phyloP scores from a whole-genome alignment of 2,329 filamentous ascomycete species.

The Colletotrichum navitas region DNA sequence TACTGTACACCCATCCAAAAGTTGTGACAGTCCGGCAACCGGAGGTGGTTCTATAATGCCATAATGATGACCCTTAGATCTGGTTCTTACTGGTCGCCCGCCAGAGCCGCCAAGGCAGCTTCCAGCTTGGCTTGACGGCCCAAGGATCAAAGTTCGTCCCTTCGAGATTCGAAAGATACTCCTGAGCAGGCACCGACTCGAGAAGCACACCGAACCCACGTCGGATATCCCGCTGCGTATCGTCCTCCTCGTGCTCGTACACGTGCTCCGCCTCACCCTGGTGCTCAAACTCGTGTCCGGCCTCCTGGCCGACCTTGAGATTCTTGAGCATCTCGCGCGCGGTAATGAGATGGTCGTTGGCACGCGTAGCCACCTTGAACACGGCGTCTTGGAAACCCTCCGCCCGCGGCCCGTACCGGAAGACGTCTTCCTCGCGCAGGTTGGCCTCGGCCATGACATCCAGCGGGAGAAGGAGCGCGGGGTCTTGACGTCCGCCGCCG shows the following conservation, averaged over 20 bases:
- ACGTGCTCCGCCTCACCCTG: conserved; percentile 78
- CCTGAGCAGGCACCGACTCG: conserved; percentile 80
- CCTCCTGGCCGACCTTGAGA: conserved; percentile 77
- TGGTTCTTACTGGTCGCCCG: conserved; percentile 62
- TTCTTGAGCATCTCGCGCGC: conserved; percentile 91
- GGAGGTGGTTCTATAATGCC: background rate
- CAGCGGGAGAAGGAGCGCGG: conserved; percentile 80
- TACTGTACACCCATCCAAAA: conserved; percentile 19
- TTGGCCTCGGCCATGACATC: conserved; percentile 89
- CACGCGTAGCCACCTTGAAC: conserved; percentile 91
- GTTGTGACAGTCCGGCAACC: background rate
- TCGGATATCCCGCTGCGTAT: conserved; percentile 59
- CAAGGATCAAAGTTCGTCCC: conserved; percentile 86
- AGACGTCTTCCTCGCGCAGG: conserved; percentile 89
- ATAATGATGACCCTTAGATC: conserved; percentile 52
- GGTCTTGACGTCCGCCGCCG: conserved; percentile 51
- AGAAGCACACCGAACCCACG: conserved; percentile 84
- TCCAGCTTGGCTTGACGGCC: conserved; percentile 80
- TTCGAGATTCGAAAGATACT: conserved; percentile 85
- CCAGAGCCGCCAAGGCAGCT: conserved; percentile 82
- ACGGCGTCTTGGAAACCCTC: conserved; percentile 88
- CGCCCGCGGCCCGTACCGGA: conserved; percentile 82
- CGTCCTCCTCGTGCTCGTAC: conserved; percentile 56
- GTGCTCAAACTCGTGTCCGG: conserved; percentile 92
- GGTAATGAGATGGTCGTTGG: conserved; percentile 95